These are phyloP conservation scores for Wilcoxina mikolae DNA, from an alignment of 495 filamentous ascomycete genomes.

Conservation along the genomic window DNA sequence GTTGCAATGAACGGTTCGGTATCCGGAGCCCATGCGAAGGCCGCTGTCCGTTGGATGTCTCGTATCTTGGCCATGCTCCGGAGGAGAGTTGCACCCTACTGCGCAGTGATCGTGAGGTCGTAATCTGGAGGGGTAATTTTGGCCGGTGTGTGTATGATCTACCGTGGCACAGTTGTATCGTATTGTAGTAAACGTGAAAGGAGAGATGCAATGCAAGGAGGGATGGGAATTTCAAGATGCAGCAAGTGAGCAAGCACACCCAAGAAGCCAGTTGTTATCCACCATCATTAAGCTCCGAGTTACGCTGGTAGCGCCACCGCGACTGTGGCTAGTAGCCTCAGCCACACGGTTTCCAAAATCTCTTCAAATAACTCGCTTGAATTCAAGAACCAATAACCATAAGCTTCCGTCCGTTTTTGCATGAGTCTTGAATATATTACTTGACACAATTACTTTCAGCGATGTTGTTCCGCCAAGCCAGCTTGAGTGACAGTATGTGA, in stretches of 20 bases:
- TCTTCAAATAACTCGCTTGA: not conserved
- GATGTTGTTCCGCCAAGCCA: not conserved
- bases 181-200: not conserved
- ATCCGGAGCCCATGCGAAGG: constrained; percentile 89
- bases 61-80: constrained; percentile 79
- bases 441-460: not conserved
- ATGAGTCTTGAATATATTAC: not conserved
- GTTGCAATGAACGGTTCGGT: constrained; percentile 71
- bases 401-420: not conserved
- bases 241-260: not conserved
- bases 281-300: constrained; percentile 5
- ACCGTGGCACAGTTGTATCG: not conserved
- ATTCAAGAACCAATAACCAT: not conserved
- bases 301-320: not conserved
- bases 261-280: constrained; percentile 6
- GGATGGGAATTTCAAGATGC: constrained; percentile 1
- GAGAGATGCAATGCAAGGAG: not conserved
- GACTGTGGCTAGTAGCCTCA: not conserved
- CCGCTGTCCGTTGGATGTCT: constrained; percentile 89
- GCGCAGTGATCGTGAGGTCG: not conserved
- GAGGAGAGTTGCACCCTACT: constrained; percentile 3
- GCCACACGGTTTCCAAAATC: not conserved
- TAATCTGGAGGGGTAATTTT: not conserved
- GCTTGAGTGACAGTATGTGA: not conserved
- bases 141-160: not conserved